Base-by-base conservation (phyloP, 2,329 filamentous ascomycete species). In the Sphaerulina musiva region DNA sequence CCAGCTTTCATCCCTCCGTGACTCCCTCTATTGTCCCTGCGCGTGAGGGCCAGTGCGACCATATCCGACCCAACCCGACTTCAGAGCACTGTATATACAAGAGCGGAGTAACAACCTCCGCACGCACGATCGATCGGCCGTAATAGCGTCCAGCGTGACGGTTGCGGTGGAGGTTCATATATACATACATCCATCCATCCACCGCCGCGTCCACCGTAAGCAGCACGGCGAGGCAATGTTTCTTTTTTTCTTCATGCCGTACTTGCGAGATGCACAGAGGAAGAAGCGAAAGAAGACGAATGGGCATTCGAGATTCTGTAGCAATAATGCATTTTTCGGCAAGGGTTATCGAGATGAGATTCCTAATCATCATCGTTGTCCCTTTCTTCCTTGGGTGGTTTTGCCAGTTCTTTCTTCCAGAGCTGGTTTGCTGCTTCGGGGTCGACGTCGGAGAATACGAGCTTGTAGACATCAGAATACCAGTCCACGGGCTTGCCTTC, bases 391-490 rank as follows among this genome's bases (percentile, higher is more conserved):
- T 79, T 75, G n/a, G 73, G 76, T 61, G 82, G 79, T 73, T 80
- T 75, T 59, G 73, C 69, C 50, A 87, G 69, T 61, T 82, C 75
- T 64, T 81, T 76, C 62, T 85, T 85, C 83, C 89, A 93, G 60
- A 83, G 60, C 38, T 78, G 80, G 71, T 87, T 93, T 58, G 86
- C 89, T 57, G 81, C 74, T 41, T 85, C 79, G 57, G 76, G 78
- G 72, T 96, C 87, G 14, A 97, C 72, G 60, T 86, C 77, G 38
- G 88, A 84, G 77, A 98, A 98, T 63, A 97, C 84, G 57, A 95
- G 79, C 59, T 92, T 81, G 70, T 96, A 97, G 48, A 98, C 89
- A 62, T 98, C 90, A 6, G 80, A 80, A 76, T 97, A 98, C 93
- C 93, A 98, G 67, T 81, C 84, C 14, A 92, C 92, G 0, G 93